Evolutionary conservation across 2,329 filamentous ascomycete species (phyloP), one percentile per base, ranked within the genome.

Genomic region (Pezicula neosporulosa): DNA sequence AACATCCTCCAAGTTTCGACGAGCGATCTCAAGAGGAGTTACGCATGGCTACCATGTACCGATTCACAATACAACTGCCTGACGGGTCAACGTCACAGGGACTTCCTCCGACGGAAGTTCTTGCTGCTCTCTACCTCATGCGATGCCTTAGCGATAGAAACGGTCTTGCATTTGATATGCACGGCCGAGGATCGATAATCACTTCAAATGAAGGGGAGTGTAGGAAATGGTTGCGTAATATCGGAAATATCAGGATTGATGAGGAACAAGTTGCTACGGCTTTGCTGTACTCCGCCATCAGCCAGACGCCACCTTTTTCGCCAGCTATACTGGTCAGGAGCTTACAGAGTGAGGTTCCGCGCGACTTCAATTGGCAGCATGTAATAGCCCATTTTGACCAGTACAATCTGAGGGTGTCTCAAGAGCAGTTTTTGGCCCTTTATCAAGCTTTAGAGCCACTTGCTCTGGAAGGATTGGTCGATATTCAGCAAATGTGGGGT

Each of bases 401-500:
- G 55, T 83, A 86, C 38, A 82, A 85, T 19, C 75, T 96, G 8
- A 81, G 87, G 47, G 80, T 97, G 49, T 86, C 90, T 2, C 83
- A 88, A 19, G 73, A 81, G 39, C 92, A 97, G 59, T 96, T 99
- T 59, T 72, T 94, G 38, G 80, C 81, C 12, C 75, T 99, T 3
- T 96, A 94, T 72, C 81, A 87, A 50, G 87, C 89, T 4, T 73
- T 99, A 27, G 72, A 91, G 15, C 85, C 86, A 1, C 76, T 94
- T 49, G 89, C 91, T 48, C 75, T 79, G n/a, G 70, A 75, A 9
- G 73, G 79, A 15, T 74, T 75, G 24, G 84, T 97, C 60, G 90
- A 97, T 65, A 87, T 99, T 42, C 91, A 97, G 67, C 80, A 79
- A 37, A 75, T 99, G 19, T 97, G 94, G 92, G 92, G 92, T 52